Evolutionary conservation across 768 basidiomycete species (phyloP).

Genomic region (Multifurca ochricompacta): DNA sequence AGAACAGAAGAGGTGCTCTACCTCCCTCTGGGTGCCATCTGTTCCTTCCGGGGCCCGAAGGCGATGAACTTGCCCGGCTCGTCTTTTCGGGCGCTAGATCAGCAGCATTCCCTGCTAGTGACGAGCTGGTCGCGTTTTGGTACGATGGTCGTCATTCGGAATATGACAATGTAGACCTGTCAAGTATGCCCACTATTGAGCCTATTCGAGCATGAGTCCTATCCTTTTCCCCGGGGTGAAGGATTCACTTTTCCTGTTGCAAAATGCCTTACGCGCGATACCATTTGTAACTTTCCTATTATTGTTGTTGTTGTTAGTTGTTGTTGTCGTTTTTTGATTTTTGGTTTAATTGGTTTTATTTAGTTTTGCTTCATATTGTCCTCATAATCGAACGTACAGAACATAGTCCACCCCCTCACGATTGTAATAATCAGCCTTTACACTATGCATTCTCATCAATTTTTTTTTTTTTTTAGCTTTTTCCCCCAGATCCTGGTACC

Average conservation of each 20-base stretch:
- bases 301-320: no score
- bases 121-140: constrained; percentile 20
- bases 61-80: constrained; percentile 15
- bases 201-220: not conserved
- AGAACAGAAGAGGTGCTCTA: not conserved
- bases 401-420: not conserved
- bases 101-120: constrained; percentile 11
- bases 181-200: constrained; percentile 5
- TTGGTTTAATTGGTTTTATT: no score
- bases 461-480: not conserved
- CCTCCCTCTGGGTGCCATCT: constrained; percentile 16
- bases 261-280: no score
- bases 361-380: no score
- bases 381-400: no score
- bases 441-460: not conserved
- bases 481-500: not conserved
- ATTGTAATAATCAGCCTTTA: not conserved
- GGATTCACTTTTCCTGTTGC: no score
- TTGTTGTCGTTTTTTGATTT: no score
- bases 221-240: no score
- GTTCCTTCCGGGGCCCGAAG: constrained; percentile 6
- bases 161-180: constrained; percentile 14
- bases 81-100: constrained; percentile 18
- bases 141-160: constrained; percentile 16
- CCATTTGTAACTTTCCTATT: no score